These are phyloP conservation scores for Gnomoniopsis smithogilvyi DNA, from an alignment of 2,329 filamentous ascomycete species.

Conservation along the genomic window DNA sequence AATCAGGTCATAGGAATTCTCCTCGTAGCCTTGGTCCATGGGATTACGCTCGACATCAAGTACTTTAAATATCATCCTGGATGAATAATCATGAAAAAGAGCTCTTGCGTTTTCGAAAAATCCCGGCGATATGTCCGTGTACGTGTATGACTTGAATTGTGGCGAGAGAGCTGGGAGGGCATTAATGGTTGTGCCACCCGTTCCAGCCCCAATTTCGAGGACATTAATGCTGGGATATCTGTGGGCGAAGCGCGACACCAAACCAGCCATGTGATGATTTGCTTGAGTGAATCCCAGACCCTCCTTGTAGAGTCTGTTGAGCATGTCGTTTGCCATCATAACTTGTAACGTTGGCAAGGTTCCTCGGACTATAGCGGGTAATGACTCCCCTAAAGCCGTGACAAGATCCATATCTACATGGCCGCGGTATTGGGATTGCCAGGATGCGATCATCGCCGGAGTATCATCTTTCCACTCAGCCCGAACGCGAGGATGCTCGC, in stretches of 20 bases:
- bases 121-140: constrained; percentile 37
- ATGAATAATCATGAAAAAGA: background rate
- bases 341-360: constrained; percentile 28
- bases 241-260: background rate
- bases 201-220: constrained; percentile 5
- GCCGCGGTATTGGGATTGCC: background rate
- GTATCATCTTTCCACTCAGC: background rate
- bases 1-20: constrained; percentile 28
- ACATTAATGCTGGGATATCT: background rate
- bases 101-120: constrained; percentile 31
- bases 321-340: constrained; percentile 27
- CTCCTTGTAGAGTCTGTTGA: constrained; percentile 25
- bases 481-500: background rate
- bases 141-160: constrained; percentile 36
- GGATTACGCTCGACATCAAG: constrained; percentile 28
- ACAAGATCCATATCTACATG: constrained; percentile 22
- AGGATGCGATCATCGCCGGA: background rate
- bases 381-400: constrained; percentile 25
- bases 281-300: background rate
- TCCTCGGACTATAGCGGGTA: constrained; percentile 29
- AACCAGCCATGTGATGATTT: constrained; percentile 20
- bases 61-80: constrained; percentile 8
- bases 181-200: constrained; percentile 21
- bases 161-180: constrained; percentile 25
- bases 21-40: constrained; percentile 28